Evolutionary conservation across 306 rosid genomes (phyloP).

Genomic region (Sechiopsis laciniata): DNA sequence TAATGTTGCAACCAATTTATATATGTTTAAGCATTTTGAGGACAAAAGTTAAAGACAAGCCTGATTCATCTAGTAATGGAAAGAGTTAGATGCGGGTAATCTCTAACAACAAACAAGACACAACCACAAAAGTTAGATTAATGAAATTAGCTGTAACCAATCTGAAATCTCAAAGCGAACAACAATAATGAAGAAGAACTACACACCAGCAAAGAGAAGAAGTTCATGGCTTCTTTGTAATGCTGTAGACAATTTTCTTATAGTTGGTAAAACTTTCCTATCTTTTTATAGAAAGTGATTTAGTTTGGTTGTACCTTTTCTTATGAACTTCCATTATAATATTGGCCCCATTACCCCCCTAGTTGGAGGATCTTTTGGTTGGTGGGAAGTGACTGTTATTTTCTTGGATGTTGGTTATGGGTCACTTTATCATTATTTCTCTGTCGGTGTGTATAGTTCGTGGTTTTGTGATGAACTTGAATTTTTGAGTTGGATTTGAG

Average conservation of each 20-base stretch:
- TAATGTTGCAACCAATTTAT: too few relatives aligned
- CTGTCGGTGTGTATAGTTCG: not conserved
- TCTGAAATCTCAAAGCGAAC: not conserved
- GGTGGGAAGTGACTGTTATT: not conserved
- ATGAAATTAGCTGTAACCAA: constrained; percentile 14
- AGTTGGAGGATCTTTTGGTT: not conserved
- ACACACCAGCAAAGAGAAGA: too few relatives aligned
- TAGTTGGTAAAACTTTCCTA: constrained; percentile 13
- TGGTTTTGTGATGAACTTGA: not conserved
- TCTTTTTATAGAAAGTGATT: constrained; percentile 20
- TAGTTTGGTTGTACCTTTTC: not conserved
- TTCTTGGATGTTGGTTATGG: not conserved
- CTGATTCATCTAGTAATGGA: not conserved
- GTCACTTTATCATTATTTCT: constrained; percentile 9
- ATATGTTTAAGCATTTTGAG: too few relatives aligned
- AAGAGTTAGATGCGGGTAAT: constrained; percentile 5
- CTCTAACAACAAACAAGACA: not conserved
- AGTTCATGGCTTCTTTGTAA: not conserved
- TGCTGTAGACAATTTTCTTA: not conserved
- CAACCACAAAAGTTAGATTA: not conserved
- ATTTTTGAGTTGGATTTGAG: not conserved
- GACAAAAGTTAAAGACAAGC: too few relatives aligned
- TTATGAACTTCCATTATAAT: too few relatives aligned
- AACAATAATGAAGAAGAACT: too few relatives aligned
- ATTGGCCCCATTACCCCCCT: too few relatives aligned